Evolutionary conservation across 31 red algal species (phyloP).

Genomic region (Asparagopsis taxiformis): DNA sequence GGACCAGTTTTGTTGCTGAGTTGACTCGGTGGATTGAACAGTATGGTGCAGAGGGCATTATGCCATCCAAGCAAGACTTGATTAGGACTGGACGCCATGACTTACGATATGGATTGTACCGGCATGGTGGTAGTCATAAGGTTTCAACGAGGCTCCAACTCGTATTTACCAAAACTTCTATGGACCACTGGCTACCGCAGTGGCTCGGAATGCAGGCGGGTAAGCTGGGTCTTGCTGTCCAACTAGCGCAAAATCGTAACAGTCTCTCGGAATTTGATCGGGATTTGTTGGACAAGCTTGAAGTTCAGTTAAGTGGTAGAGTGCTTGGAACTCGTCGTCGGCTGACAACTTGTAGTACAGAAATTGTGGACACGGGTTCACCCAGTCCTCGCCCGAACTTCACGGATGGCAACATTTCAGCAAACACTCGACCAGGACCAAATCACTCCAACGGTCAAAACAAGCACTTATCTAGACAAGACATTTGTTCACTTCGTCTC

Average conservation of each 20-base stretch:
- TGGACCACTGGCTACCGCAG: slow-evolving; percentile 21
- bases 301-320: slow-evolving; percentile 5
- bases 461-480: neutral
- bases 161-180: neutral
- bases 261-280: neutral
- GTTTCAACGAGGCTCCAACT: slow-evolving; percentile 42
- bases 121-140: slow-evolving; percentile 52
- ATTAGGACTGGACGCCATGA: slow-evolving; percentile 70
- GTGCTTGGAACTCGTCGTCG: neutral
- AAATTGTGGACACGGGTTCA: neutral
- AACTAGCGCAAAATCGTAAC: neutral
- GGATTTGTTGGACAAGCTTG: slow-evolving; percentile 5
- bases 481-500: slow-evolving; percentile 16
- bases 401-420: no score
- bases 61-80: slow-evolving; percentile 68
- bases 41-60: slow-evolving; percentile 39
- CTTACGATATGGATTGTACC: slow-evolving; percentile 60
- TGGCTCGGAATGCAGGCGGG: slow-evolving; percentile 54
- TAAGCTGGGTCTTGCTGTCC: slow-evolving; percentile 22
- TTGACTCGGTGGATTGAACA: slow-evolving; percentile 50
- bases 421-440: neutral
- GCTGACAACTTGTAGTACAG: neutral
- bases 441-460: neutral
- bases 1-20: slow-evolving; percentile 28
- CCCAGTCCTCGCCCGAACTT: no score